Evolutionary conservation across 2,329 filamentous ascomycete species (phyloP).

Genomic region (Xylaria sp.): DNA sequence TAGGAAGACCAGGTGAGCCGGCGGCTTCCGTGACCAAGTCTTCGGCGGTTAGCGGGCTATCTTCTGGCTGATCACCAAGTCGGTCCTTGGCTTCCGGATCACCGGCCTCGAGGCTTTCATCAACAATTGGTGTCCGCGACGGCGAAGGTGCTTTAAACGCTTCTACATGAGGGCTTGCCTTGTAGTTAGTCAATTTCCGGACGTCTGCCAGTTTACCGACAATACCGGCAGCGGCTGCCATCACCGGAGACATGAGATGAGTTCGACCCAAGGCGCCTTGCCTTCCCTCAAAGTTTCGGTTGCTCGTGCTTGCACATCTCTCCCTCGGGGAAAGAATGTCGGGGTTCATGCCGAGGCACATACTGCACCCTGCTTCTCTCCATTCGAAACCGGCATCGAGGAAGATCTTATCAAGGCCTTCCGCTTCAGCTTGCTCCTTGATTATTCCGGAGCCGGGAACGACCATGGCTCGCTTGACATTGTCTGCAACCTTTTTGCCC

Average conservation of each 20-base stretch:
- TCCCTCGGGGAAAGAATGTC: conserved; percentile 94
- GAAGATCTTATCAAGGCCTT: conserved; percentile 95
- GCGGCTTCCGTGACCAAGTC: conserved; percentile 61
- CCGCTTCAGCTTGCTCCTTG: conserved; percentile 89
- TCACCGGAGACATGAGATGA: conserved; percentile 96
- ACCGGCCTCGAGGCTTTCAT: conserved; percentile 64
- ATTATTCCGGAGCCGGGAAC: conserved; percentile 96
- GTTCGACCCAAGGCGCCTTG: conserved; percentile 93
- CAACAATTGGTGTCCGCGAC: conserved; percentile 59
- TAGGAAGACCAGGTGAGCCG: conserved; percentile 75
- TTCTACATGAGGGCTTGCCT: conserved; percentile 69
- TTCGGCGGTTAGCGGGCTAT: conserved; percentile 73
- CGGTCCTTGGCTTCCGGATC: conserved; percentile 62
- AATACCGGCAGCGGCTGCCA: conserved; percentile 92
- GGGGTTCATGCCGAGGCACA: conserved; percentile 99
- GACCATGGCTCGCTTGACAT: conserved; percentile 94
- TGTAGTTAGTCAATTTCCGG: conserved; percentile 76
- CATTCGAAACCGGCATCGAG: conserved; percentile 93
- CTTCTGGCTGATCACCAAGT: conserved; percentile 69
- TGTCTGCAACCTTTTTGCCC: conserved; percentile 85
- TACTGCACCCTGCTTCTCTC: conserved; percentile 97
- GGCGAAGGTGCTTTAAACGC: conserved; percentile 57
- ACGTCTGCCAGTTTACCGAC: conserved; percentile 93
- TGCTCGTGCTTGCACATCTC: conserved; percentile 93
- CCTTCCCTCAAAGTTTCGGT: conserved; percentile 97